Percentiles rank a stretch among this genome's conserved stretches.
Conservation (phyloP, 768 basidiomycete species). For the Chalciporus pseudorubinellus region DNA sequence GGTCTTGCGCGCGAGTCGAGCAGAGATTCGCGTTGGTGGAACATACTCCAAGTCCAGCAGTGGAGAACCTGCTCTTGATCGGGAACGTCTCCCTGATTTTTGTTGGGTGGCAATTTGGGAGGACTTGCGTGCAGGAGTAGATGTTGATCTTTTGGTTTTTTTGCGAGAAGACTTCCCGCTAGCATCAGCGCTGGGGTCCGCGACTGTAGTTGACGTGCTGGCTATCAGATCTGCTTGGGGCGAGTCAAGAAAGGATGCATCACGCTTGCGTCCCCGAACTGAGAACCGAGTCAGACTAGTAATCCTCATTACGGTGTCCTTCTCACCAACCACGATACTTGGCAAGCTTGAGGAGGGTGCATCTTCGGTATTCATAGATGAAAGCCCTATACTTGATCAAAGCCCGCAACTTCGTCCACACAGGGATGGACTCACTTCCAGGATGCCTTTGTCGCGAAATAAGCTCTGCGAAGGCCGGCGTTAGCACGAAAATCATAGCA, state of each 20-base stretch:
- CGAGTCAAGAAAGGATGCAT: neutral
- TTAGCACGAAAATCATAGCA: constrained; percentile 7
- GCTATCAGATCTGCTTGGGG: neutral
- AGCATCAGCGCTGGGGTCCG: neutral
- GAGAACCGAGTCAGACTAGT: constrained; percentile 3
- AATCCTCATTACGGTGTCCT: neutral
- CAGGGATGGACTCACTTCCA: constrained; percentile 10
- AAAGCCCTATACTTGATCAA: constrained; percentile 8
- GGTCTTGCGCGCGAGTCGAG: constrained; percentile 20
- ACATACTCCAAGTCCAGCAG: constrained; percentile 1
- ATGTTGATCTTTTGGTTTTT: constrained; percentile 19
- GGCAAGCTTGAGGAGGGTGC: constrained; percentile 6
- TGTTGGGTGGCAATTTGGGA: constrained; percentile 10
- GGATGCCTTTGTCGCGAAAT: constrained; percentile 11
- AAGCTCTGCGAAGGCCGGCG: constrained; percentile 10
- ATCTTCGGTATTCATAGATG: constrained; percentile 7
- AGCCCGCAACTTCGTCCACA: neutral
- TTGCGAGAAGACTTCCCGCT: constrained; percentile 17
- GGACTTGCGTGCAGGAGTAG: constrained; percentile 14
- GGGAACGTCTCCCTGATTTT: constrained; percentile 14
- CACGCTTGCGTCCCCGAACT: constrained; percentile 22
- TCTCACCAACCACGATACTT: constrained; percentile 14
- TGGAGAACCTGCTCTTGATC: constrained; percentile 18
- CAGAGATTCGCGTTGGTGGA: constrained; percentile 15
- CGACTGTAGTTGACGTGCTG: neutral